Percentiles rank a stretch among this genome's conserved stretches.
Evolutionary conservation across 768 basidiomycete genomes (phyloP).

Genomic region (Boletus huronensis): DNA sequence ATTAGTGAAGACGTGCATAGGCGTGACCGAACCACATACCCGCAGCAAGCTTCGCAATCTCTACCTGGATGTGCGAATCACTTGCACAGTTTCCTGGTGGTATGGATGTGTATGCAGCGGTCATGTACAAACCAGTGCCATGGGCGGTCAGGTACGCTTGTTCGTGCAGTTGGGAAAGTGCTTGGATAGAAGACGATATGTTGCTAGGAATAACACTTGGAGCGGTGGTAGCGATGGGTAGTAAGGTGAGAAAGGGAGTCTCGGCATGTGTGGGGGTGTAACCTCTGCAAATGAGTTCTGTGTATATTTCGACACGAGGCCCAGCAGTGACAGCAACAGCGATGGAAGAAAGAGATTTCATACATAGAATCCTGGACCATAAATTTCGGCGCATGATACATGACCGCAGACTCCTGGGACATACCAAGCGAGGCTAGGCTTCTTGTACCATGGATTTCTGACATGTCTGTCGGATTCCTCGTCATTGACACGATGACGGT

Average conservation of each 20-base stretch:
- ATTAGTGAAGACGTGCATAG: background rate
- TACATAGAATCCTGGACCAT: background rate
- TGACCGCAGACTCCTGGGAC: background rate
- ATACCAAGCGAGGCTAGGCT: background rate
- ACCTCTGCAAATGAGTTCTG: constrained; percentile 1
- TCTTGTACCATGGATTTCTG: background rate
- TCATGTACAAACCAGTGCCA: background rate
- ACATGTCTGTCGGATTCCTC: background rate
- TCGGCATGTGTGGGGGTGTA: background rate
- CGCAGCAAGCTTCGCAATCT: background rate
- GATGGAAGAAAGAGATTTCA: constrained; percentile 2
- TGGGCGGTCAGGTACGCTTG: background rate
- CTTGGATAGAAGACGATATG: background rate
- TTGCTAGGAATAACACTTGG: background rate
- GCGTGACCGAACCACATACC: background rate
- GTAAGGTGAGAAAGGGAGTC: background rate
- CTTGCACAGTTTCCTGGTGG: background rate
- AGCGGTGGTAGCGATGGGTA: background rate
- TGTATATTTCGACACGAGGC: constrained; percentile 2
- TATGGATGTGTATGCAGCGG: background rate
- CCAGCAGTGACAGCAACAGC: background rate
- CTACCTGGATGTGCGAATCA: background rate
- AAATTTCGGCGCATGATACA: background rate
- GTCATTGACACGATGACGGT: background rate
- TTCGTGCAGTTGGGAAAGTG: background rate